Evolutionary conservation across 768 basidiomycete genomes (phyloP), one percentile per base, ranked within the genome.

Genomic region (Amanita exitialis): DNA sequence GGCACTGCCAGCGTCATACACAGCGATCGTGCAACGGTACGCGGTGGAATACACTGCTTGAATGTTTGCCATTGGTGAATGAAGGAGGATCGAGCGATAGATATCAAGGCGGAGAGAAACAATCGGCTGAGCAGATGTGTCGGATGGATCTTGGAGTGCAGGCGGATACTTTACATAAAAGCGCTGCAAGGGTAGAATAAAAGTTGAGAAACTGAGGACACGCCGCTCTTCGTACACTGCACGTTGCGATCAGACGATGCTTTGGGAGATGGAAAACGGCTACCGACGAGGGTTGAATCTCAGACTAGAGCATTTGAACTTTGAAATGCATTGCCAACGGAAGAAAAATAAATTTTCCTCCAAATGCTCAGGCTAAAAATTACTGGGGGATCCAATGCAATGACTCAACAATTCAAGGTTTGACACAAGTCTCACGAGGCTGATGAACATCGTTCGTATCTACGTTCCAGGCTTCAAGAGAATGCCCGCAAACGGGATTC

Each of bases 251-350:
- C 18, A 34, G 38, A 38, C 21, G 51, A 47, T 47, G 52, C 48
- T 27, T 41, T 48, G 28, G 32, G n/a, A 18, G 2, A 45, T 38
- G 15, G 13, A 3, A n/a, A 32, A 52, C 20, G 34, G 15, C n/a
- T 12, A 66, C 85, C 67, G 61, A 88, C 84, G 93, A 94, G 3
- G 92, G 91, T 50, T 84, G 66, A 95, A 94, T 53, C 85, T 69
- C 47, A 95, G 61, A 3, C 79, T 75, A 13, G 94, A 66, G 55
- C 70, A 70, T 34, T 64, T 56, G 55, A 95, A 20, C 16, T 21
- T 23, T 37, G 3, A 21, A 20, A 36, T 36, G 37, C 8, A 37
- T 3, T 13, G 34, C 36, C 21, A 8, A 6, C 18, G 47, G 8
- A 16, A 18, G 43, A 75, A 65, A 44, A 92, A 71, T 46, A 84